Evolutionary conservation across 148 eudicot species (phyloP).

Genomic region (Suaeda aralocaspica): DNA sequence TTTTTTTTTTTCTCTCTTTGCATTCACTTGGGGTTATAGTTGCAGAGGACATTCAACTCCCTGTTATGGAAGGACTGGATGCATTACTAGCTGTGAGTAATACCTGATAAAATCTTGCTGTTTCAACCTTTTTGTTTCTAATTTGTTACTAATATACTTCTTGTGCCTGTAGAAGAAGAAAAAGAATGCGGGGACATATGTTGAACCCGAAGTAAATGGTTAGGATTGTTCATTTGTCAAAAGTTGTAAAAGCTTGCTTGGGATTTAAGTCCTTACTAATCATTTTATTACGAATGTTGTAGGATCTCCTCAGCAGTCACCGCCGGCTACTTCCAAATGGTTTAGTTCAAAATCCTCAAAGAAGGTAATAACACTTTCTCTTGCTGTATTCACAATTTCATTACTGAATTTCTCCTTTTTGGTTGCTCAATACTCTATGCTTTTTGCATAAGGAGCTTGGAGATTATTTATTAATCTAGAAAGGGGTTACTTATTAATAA

Average conservation of each 20-base stretch:
- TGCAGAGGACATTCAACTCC: constrained; percentile 45
- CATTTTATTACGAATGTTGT: constrained; percentile 15
- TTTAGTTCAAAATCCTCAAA: constrained; percentile 52
- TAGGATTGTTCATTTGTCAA: constrained; percentile 20
- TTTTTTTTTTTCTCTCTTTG: constrained; percentile 6
- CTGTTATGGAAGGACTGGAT: constrained; percentile 69
- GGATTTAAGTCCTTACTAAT: constrained; percentile 3
- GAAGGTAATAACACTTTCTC: constrained; percentile 38
- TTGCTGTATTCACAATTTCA: not conserved
- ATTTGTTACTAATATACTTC: not conserved
- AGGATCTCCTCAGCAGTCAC: constrained; percentile 44
- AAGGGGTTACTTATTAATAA: no score
- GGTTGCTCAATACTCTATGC: not conserved
- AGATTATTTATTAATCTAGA: not conserved
- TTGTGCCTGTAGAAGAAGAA: constrained; percentile 39
- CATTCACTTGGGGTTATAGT: constrained; percentile 26
- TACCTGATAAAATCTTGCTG: not conserved
- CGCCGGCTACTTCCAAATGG: constrained; percentile 36
- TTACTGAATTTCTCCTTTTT: not conserved
- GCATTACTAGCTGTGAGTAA: constrained; percentile 49
- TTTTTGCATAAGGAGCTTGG: not conserved
- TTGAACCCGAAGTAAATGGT: constrained; percentile 58
- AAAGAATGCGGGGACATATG: constrained; percentile 28
- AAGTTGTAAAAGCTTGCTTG: not conserved
- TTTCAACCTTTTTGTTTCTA: not conserved